Conservation (phyloP, 2,329 filamentous ascomycete species). For the Colletotrichum trifolii region DNA sequence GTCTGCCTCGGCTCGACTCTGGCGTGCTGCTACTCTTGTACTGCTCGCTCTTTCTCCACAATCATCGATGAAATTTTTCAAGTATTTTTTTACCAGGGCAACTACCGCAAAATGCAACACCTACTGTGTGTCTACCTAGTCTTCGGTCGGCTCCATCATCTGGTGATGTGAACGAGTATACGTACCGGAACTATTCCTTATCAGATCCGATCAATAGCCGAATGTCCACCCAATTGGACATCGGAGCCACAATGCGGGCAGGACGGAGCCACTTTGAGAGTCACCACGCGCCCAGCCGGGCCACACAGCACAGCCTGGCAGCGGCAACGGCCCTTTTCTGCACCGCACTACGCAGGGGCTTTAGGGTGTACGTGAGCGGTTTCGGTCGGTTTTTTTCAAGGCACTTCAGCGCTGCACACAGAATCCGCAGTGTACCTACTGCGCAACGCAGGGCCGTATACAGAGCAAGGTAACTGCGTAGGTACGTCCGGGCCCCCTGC, state of each 20-base stretch:
- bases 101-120: conserved; percentile 22
- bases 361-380: conserved; percentile 25
- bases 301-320: no score
- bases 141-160: conserved; percentile 7
- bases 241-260: conserved; percentile 16
- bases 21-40: conserved; percentile 3
- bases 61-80: conserved; percentile 11
- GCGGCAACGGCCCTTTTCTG: background rate
- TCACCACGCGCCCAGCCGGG: background rate
- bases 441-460: no score
- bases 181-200: conserved; percentile 28
- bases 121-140: conserved; percentile 11
- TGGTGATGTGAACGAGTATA: conserved; percentile 27
- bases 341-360: background rate
- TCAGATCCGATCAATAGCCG: conserved; percentile 35
- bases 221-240: conserved; percentile 25
- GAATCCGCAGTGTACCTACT: background rate
- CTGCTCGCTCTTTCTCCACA: conserved; percentile 15
- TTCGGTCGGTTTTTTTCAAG: conserved; percentile 22
- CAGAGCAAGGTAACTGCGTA: no score
- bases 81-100: conserved; percentile 19
- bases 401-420: background rate
- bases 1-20: conserved; percentile 21
- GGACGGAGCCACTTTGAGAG: background rate
- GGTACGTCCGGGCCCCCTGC: conserved; percentile 21